Conservation (phyloP, 768 basidiomycete species). For the Suillus cothurnatus region DNA sequence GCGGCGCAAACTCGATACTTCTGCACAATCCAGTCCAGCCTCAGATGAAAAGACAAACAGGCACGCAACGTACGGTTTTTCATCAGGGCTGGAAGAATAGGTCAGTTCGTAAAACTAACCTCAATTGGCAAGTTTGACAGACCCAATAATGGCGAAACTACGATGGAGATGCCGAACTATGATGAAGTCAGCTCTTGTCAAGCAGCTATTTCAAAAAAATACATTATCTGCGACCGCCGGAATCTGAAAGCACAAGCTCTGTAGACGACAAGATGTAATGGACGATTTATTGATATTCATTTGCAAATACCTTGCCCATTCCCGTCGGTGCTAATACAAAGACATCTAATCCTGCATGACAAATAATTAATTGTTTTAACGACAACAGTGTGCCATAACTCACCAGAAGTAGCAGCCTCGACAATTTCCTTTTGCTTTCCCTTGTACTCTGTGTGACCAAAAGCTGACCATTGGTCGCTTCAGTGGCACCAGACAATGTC, state of each 20-base stretch:
- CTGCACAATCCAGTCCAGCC: conserved; percentile 36
- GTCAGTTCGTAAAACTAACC: neutral
- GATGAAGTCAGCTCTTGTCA: neutral
- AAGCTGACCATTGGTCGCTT: conserved; percentile 47
- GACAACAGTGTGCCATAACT: conserved; percentile 12
- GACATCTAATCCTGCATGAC: conserved; percentile 60
- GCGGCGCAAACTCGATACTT: conserved; percentile 60
- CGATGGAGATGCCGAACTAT: conserved; percentile 70
- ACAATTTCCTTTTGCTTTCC: conserved; percentile 81
- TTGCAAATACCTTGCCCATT: conserved; percentile 72
- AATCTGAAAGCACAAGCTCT: conserved; percentile 87
- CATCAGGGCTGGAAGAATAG: conserved; percentile 62
- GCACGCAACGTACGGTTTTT: conserved; percentile 63
- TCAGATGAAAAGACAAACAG: neutral
- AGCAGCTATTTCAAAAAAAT: neutral
- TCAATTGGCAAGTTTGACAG: conserved; percentile 18
- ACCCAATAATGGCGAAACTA: conserved; percentile 81
- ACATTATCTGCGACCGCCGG: conserved; percentile 73
- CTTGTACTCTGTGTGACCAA: conserved; percentile 68
- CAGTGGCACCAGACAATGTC: neutral
- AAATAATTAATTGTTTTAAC: neutral
- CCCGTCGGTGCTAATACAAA: conserved; percentile 85
- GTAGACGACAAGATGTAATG: neutral
- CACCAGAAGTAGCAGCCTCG: conserved; percentile 67
- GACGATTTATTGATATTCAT: neutral